phyloP scores from a whole-genome alignment of 139 green algal species.

The Tetratostichococcus sp. region DNA sequence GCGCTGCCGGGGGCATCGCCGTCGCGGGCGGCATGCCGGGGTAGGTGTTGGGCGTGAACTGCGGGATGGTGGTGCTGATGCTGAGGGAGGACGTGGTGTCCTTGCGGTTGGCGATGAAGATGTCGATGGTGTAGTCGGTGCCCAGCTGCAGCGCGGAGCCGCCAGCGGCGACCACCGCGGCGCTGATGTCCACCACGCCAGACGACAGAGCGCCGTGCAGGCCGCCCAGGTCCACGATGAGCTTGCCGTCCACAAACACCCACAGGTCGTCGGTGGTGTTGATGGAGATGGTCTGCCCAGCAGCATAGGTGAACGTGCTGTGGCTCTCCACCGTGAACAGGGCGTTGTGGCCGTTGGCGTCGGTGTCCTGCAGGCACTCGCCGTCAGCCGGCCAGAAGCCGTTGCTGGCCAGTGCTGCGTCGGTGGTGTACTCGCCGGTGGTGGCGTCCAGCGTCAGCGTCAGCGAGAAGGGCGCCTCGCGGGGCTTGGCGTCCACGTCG shows the following conservation, averaged over 20 bases:
- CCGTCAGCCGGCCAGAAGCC: not conserved
- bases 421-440: not conserved
- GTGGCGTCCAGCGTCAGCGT: not conserved
- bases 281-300: not conserved
- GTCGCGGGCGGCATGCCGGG: not conserved
- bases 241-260: not conserved
- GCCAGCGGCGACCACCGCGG: not conserved
- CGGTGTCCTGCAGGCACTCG: not conserved
- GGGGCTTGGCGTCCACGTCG: not conserved
- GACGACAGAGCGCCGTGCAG: not conserved
- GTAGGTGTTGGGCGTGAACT: not conserved
- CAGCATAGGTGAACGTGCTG: not conserved
- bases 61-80: not conserved
- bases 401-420: not conserved
- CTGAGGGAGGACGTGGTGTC: not conserved
- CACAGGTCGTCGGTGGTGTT: not conserved
- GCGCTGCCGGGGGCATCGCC: no score
- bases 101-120: constrained; percentile 1
- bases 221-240: constrained; percentile 1
- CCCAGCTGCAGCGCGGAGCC: not conserved
- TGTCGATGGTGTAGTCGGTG: not conserved
- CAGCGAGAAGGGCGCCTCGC: not conserved
- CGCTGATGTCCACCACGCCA: not conserved
- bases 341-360: not conserved
- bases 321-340: not conserved